phyloP scores from a whole-genome alignment of 495 filamentous ascomycete species.

The Melanomma pulvis-pyrius region DNA sequence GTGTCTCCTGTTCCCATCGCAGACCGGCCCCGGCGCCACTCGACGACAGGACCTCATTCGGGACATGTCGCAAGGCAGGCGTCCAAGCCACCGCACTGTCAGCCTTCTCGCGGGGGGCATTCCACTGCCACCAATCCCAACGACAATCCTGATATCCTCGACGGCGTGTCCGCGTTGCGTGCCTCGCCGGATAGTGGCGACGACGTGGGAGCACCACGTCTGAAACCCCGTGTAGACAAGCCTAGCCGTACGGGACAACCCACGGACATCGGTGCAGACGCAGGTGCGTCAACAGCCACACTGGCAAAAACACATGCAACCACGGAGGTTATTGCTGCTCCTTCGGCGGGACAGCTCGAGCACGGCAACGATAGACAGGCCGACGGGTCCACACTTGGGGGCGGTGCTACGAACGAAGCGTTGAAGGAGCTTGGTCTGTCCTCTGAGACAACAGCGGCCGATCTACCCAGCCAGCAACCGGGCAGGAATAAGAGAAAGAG shows the following conservation, averaged over 20 bases:
- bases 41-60: constrained; percentile 12
- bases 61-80: constrained; percentile 17
- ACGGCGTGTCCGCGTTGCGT: constrained; percentile 22
- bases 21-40: constrained; percentile 13
- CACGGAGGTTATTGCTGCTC: constrained; percentile 19
- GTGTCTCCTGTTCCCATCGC: not conserved
- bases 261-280: constrained; percentile 1
- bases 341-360: not conserved
- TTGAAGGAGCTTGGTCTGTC: constrained; percentile 1
- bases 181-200: constrained; percentile 32
- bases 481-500: constrained; percentile 27
- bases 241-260: not conserved
- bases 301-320: constrained; percentile 10
- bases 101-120: constrained; percentile 15
- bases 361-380: not conserved
- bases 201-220: not conserved
- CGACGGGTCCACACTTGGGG: constrained; percentile 2
- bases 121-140: constrained; percentile 20
- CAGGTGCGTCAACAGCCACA: not conserved
- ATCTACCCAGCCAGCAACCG: constrained; percentile 20
- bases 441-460: constrained; percentile 26
- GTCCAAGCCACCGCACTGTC: constrained; percentile 21
- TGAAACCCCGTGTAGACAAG: constrained; percentile 10
- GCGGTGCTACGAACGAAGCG: constrained; percentile 4
- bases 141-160: constrained; percentile 31